Evolutionary conservation across 371 early-diverging fungal species (phyloP).

Genomic region (Rhizomucor miehei): DNA sequence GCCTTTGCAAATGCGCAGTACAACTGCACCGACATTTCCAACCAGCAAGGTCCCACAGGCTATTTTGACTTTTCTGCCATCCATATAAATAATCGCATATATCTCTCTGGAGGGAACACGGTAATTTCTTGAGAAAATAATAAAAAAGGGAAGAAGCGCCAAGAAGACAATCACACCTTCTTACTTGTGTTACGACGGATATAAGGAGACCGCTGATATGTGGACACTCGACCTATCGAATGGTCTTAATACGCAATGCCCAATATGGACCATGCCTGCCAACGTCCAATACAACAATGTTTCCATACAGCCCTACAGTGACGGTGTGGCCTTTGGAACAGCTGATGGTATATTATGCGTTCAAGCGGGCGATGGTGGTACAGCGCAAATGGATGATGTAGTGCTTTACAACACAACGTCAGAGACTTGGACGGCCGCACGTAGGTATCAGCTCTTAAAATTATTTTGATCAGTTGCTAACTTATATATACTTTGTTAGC

Average conservation of each 20-base stretch:
- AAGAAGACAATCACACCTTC: not conserved
- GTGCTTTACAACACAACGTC: conserved; percentile 16
- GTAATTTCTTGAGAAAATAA: conserved; percentile 11
- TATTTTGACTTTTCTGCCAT: conserved; percentile 21
- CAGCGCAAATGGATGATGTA: conserved; percentile 18
- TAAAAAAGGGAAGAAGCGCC: not conserved
- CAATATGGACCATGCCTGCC: conserved; percentile 17
- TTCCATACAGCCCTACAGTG: conserved; percentile 16
- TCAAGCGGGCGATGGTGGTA: conserved; percentile 22
- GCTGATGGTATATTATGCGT: conserved; percentile 16
- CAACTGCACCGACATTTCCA: not conserved
- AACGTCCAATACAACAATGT: not conserved
- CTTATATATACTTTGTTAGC: not conserved
- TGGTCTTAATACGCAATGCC: conserved; percentile 18
- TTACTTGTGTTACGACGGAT: not conserved
- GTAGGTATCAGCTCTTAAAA: not conserved
- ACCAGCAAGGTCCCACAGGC: conserved; percentile 9
- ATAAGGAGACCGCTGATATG: conserved; percentile 20
- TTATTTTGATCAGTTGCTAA: too few species aligned
- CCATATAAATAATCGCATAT: conserved; percentile 10
- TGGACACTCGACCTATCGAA: conserved; percentile 25
- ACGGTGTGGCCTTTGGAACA: conserved; percentile 35
- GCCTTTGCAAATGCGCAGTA: too few species aligned
- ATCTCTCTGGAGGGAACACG: conserved; percentile 14
- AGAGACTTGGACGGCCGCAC: conserved; percentile 8